phyloP scores from a whole-genome alignment of 345 rosid species.

The Eucalyptus coolabah region DNA sequence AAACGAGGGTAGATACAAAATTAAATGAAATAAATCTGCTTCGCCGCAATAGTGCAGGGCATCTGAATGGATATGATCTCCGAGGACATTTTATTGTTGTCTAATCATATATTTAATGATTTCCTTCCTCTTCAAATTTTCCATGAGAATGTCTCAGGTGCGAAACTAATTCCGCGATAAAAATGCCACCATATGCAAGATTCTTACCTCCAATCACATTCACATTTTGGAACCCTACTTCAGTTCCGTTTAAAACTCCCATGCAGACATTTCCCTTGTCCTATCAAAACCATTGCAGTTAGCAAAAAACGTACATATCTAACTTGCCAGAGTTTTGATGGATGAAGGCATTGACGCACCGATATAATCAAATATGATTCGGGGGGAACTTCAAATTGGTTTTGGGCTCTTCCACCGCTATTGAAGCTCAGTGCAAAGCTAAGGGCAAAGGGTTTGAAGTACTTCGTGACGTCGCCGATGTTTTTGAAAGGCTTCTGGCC shows the following conservation, averaged over 20 bases:
- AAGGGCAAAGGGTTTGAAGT: slow-evolving; percentile 41
- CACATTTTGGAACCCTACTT: slow-evolving; percentile 45
- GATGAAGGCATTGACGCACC: slow-evolving; percentile 20
- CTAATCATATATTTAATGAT: background rate
- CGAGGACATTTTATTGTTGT: background rate
- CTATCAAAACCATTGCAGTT: slow-evolving; percentile 11
- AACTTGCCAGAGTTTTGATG: background rate
- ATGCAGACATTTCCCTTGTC: slow-evolving; percentile 71
- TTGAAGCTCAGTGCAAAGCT: slow-evolving; percentile 31
- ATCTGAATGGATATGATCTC: background rate
- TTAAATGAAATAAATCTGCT: background rate
- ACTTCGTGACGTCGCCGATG: slow-evolving; percentile 51
- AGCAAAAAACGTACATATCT: background rate
- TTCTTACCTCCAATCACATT: slow-evolving; percentile 71
- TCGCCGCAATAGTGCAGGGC: background rate
- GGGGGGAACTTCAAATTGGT: slow-evolving; percentile 49
- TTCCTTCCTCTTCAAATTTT: background rate
- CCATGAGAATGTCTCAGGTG: background rate
- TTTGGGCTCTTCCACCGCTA: slow-evolving; percentile 26
- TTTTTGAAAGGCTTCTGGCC: slow-evolving; percentile 64
- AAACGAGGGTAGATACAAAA: background rate
- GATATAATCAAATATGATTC: slow-evolving; percentile 76
- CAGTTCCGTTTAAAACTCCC: slow-evolving; percentile 79
- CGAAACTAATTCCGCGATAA: background rate
- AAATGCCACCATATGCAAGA: background rate